phyloP scores from a whole-genome alignment of 768 basidiomycete genomes.

The Hygrocybe coccinea region DNA sequence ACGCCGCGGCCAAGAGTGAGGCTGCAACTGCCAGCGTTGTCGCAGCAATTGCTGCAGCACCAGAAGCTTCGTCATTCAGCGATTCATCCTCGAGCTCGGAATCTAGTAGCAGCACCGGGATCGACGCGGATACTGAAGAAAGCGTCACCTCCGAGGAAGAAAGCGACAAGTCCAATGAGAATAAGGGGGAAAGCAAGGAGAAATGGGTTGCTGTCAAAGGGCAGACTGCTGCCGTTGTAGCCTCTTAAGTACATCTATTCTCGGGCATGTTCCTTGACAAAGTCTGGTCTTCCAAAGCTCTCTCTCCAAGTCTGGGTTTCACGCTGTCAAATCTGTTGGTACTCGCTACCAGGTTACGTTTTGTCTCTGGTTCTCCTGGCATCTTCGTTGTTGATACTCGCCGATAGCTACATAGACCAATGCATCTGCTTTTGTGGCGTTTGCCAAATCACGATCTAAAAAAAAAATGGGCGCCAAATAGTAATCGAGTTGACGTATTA shows the following conservation, averaged over 20 bases:
- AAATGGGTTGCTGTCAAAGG: conserved; percentile 78
- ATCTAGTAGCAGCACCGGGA: conserved; percentile 54
- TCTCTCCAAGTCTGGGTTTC: conserved; percentile 8
- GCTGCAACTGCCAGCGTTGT: conserved; percentile 31
- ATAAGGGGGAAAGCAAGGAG: conserved; percentile 42
- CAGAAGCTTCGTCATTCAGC: conserved; percentile 26
- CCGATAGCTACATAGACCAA: conserved; percentile 2
- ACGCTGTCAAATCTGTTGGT: conserved; percentile 7
- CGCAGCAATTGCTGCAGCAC: conserved; percentile 9
- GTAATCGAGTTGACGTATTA: background rate
- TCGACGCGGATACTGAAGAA: conserved; percentile 72
- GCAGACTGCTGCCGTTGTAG: conserved; percentile 25
- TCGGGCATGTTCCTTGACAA: background rate
- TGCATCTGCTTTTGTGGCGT: background rate
- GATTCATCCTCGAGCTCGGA: conserved; percentile 48
- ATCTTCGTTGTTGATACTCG: too few relatives aligned
- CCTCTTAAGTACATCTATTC: conserved; percentile 16
- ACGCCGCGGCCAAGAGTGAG: conserved; percentile 34
- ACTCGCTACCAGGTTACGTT: conserved; percentile 3
- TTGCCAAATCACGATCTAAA: background rate
- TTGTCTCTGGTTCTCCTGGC: background rate
- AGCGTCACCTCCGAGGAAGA: conserved; percentile 76
- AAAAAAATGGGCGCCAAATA: background rate
- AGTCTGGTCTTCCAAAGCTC: background rate
- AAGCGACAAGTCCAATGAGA: conserved; percentile 38